Base-by-base conservation (phyloP, 2,329 filamentous ascomycete species). In the Peltaster fructicola region DNA sequence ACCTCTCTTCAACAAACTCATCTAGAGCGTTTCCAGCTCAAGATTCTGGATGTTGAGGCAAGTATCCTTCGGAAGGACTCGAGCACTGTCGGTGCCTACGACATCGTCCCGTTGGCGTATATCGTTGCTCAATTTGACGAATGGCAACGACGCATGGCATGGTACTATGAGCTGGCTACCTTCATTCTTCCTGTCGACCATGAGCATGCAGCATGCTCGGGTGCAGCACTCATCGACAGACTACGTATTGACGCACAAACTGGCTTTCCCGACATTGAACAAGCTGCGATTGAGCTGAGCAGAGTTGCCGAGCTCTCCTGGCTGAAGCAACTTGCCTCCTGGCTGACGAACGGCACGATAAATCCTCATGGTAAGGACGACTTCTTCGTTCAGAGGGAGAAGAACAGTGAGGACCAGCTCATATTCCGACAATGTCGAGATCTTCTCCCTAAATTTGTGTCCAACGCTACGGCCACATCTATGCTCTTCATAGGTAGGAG, bases 401-500 rank as follows among this genome's bases (percentile, higher is more conserved):
- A 5, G 2, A 25, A 23, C 16, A 16, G 23, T 8, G 22, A 25
- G 8, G 37, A 34, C 17, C 43, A 60, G 23, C 35, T 48, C 20
- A 44, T 56, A 22, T 84, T 73, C 47, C 52, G 55, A 7, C 60
- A 68, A 23, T 58, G 69, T 15, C 48, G 58, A 6, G 56, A 59
- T 10, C 52, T 90, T 5, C 50, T 91, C 2, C 88, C 88, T 0
- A 70, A 68, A 8, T 91, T 92, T 43, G 79, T 93, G 5, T 73
- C 72, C 1, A 49, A 65, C 0, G 56, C 72, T 4, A 78, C 80
- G 2, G 81, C 80, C 6, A 63, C 68, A 3, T 92, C 84, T 0
- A 80, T 95, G 47, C 57, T 93, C 4, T 93, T 93, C 43, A 75
- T 93, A 33, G 88, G 88, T 7, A 78, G 77, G 35, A 90, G 82